Conservation (phyloP, 805 yeast species). For the Zygotorulaspora danielsina region DNA sequence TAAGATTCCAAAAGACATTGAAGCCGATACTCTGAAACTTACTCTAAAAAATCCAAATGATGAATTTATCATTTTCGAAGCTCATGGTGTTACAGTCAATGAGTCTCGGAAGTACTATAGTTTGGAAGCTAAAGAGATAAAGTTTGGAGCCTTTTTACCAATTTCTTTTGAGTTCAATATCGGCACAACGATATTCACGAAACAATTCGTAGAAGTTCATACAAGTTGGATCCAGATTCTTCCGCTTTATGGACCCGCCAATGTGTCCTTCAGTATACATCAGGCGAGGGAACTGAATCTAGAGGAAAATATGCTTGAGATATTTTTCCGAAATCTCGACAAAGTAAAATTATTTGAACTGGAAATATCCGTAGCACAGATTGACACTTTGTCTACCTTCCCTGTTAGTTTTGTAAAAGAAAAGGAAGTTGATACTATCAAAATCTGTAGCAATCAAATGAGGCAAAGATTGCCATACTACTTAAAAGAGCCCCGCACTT, state of each 20-base stretch:
- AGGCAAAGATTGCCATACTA: conserved; percentile 17
- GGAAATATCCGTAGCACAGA: conserved; percentile 7
- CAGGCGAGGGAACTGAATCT: conserved; percentile 19
- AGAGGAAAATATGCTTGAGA: conserved; percentile 20
- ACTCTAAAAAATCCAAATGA: conserved; percentile 18
- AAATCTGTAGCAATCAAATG: conserved; percentile 3
- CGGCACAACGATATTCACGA: conserved; percentile 27
- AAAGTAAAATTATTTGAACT: conserved; percentile 7
- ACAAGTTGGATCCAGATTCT: conserved; percentile 11
- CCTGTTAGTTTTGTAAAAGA: conserved; percentile 13
- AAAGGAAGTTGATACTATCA: conserved; percentile 3
- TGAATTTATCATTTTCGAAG: conserved; percentile 16
- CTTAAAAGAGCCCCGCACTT: conserved; percentile 14
- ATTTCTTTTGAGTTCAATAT: conserved; percentile 24
- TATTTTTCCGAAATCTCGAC: conserved; percentile 14
- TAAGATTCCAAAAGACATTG: conserved; percentile 19
- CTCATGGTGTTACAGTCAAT: conserved; percentile 7
- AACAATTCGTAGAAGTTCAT: conserved; percentile 18
- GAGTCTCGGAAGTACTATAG: conserved; percentile 6
- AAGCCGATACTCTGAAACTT: conserved; percentile 20
- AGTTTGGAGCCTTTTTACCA: conserved; percentile 25
- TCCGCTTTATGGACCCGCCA: conserved; percentile 20
- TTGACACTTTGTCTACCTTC: conserved; percentile 2
- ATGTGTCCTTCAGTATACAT: conserved; percentile 17
- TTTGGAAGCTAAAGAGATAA: conserved; percentile 11